Evolutionary conservation across 2,329 filamentous ascomycete genomes (phyloP).

Genomic region (Fusarium avenaceum): DNA sequence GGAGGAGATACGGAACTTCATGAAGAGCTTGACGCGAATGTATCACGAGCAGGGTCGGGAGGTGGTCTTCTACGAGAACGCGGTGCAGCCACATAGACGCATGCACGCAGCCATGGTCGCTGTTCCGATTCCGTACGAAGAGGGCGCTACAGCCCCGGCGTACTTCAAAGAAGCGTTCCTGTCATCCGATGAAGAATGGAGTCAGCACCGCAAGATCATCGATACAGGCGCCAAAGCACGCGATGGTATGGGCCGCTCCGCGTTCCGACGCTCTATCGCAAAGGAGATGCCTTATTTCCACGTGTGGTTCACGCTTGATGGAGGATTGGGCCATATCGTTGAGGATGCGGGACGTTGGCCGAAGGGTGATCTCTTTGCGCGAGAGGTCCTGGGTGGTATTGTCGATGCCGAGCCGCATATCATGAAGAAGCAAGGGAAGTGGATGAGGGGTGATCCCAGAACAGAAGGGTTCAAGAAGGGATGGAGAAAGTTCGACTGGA

Average conservation of each 20-base stretch:
- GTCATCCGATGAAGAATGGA: constrained; percentile 90
- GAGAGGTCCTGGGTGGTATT: constrained; percentile 94
- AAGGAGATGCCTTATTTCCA: constrained; percentile 99
- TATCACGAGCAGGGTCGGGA: constrained; percentile 94
- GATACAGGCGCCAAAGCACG: constrained; percentile 79
- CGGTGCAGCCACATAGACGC: constrained; percentile 81
- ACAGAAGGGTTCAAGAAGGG: constrained; percentile 83
- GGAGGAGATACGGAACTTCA: constrained; percentile 99
- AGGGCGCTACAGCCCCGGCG: constrained; percentile 92
- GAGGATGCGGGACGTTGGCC: constrained; percentile 91
- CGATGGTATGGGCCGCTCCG: constrained; percentile 78
- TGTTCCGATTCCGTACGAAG: constrained; percentile 88
- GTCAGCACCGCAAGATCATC: constrained; percentile 94
- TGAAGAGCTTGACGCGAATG: constrained; percentile 94
- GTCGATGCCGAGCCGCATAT: constrained; percentile 84
- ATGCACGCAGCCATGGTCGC: constrained; percentile 88
- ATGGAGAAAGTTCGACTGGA: constrained; percentile 96
- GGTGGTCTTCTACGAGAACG: constrained; percentile 98
- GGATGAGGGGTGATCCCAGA: constrained; percentile 77
- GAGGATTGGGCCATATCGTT: constrained; percentile 91
- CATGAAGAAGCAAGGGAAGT: constrained; percentile 90
- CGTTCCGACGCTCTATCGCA: constrained; percentile 85
- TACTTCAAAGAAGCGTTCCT: constrained; percentile 97
- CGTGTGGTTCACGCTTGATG: constrained; percentile 93
- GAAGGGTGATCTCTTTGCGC: constrained; percentile 88